These are phyloP conservation scores for Neurospora cerealis DNA, from an alignment of 495 filamentous ascomycete genomes.

Conservation along the genomic window DNA sequence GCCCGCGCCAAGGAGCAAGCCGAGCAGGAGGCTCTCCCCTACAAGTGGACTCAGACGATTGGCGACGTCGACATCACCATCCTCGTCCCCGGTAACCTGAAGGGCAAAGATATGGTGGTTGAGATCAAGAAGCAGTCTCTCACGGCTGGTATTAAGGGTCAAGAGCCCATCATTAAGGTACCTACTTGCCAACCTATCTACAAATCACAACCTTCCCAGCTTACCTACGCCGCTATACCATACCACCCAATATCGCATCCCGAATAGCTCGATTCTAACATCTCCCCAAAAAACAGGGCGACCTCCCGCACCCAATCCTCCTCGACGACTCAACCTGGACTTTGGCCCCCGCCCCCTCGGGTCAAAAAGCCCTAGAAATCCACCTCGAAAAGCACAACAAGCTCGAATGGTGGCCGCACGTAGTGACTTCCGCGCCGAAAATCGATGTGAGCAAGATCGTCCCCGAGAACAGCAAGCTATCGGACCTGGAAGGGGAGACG, in stretches of 20 bases:
- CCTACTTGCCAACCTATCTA: conserved; percentile 2
- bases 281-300: conserved; percentile 46
- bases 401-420: conserved; percentile 96
- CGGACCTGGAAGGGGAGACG: conserved; percentile 92
- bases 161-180: conserved; percentile 79
- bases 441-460: conserved; percentile 93
- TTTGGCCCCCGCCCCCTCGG: conserved; percentile 54
- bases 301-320: conserved; percentile 68
- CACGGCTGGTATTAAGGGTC: conserved; percentile 77
- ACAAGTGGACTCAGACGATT: conserved; percentile 98
- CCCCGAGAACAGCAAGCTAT: conserved; percentile 81
- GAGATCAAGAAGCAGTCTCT: conserved; percentile 71
- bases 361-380: conserved; percentile 67
- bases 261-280: no score
- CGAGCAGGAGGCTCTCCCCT: conserved; percentile 86
- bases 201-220: no score
- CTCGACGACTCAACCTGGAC: conserved; percentile 93
- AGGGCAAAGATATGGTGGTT: conserved; percentile 75
- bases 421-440: conserved; percentile 70
- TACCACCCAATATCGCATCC: not conserved
- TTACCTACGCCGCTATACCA: not conserved
- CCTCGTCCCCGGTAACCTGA: conserved; percentile 63
- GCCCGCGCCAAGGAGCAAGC: conserved; percentile 67
- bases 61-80: conserved; percentile 75
- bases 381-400: conserved; percentile 97